Percentiles rank a stretch among this genome's conserved stretches.
Conservation (phyloP, 169 alveolate genomes). For the Hepatocystis sp. region DNA sequence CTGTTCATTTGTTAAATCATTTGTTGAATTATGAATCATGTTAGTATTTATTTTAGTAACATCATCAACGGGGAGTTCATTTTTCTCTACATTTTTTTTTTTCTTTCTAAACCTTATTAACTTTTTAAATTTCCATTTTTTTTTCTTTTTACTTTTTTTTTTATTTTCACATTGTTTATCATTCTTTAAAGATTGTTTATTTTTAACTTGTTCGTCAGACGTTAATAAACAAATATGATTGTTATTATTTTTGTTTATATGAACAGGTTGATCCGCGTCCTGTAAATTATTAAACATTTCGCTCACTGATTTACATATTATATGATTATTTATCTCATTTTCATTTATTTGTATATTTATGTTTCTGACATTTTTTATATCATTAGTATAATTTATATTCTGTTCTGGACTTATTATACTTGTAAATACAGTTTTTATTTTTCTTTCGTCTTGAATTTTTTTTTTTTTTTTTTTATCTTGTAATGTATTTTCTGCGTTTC, state of each 20-base stretch:
- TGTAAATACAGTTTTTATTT: slow-evolving; percentile 11
- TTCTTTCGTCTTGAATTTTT: slow-evolving; percentile 2
- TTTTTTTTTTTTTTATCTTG: neutral
- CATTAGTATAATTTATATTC: neutral
- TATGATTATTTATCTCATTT: too few species aligned
- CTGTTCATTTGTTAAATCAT: too few species aligned
- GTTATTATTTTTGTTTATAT: too few species aligned
- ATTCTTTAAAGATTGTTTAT: too few species aligned
- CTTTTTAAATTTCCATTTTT: slow-evolving; percentile 24
- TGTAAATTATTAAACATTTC: too few species aligned
- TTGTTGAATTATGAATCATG: too few species aligned
- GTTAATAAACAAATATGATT: too few species aligned
- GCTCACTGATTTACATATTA: too few species aligned
- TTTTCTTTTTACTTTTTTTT: slow-evolving; percentile 1
- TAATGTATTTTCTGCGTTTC: neutral
- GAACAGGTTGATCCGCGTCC: too few species aligned
- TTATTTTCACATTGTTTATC: neutral
- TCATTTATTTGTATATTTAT: slow-evolving; percentile 4
- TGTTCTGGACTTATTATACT: slow-evolving; percentile 27
- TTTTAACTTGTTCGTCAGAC: too few species aligned
- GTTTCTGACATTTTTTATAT: slow-evolving; percentile 1
- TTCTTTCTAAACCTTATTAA: neutral
- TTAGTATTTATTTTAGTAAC: neutral
- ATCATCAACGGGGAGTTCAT: neutral
- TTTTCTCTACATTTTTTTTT: neutral